Percentiles rank a stretch among this genome's conserved stretches.
Conservation (phyloP, 495 filamentous ascomycete species). For the Niebla homalea region DNA sequence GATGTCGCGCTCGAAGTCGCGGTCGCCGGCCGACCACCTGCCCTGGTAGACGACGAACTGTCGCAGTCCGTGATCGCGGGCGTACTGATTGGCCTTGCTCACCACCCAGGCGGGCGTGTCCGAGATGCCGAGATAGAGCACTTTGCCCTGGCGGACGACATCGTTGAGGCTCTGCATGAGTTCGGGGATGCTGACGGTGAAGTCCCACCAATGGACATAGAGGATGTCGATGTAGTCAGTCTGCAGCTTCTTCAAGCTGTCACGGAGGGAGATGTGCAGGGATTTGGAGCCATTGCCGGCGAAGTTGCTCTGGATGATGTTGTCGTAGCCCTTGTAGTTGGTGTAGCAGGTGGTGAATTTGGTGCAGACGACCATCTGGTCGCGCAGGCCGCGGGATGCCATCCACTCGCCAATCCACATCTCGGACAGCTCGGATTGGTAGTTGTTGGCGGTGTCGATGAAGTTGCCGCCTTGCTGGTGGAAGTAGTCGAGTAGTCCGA, state of each 20-base stretch:
- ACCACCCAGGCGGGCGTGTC: slow-evolving; percentile 65
- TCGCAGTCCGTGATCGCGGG: slow-evolving; percentile 47
- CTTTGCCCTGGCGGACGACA: slow-evolving; percentile 47
- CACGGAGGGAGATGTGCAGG: slow-evolving; percentile 38
- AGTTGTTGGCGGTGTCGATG: slow-evolving; percentile 62
- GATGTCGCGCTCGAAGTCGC: slow-evolving; percentile 62
- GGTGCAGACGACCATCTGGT: slow-evolving; percentile 57
- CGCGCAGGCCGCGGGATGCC: slow-evolving; percentile 34
- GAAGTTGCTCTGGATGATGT: slow-evolving; percentile 41
- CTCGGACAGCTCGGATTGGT: slow-evolving; percentile 59
- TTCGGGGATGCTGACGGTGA: slow-evolving; percentile 48
- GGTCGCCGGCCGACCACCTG: slow-evolving; percentile 41
- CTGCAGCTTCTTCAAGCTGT: slow-evolving; percentile 44
- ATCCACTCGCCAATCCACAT: slow-evolving; percentile 70
- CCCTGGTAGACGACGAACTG: slow-evolving; percentile 59
- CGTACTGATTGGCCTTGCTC: slow-evolving; percentile 52
- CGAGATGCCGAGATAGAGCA: slow-evolving; percentile 55
- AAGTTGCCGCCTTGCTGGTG: slow-evolving; percentile 61
- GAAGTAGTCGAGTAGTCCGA: slow-evolving; percentile 54
- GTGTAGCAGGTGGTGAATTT: slow-evolving; percentile 44
- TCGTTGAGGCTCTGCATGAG: slow-evolving; percentile 55
- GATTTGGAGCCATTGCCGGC: slow-evolving; percentile 47
- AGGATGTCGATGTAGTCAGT: slow-evolving; percentile 54
- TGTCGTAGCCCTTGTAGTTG: slow-evolving; percentile 22
- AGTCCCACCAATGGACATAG: slow-evolving; percentile 43